phyloP scores from a whole-genome alignment of 495 filamentous ascomycete species.

The Trypethelium eluteriae region DNA sequence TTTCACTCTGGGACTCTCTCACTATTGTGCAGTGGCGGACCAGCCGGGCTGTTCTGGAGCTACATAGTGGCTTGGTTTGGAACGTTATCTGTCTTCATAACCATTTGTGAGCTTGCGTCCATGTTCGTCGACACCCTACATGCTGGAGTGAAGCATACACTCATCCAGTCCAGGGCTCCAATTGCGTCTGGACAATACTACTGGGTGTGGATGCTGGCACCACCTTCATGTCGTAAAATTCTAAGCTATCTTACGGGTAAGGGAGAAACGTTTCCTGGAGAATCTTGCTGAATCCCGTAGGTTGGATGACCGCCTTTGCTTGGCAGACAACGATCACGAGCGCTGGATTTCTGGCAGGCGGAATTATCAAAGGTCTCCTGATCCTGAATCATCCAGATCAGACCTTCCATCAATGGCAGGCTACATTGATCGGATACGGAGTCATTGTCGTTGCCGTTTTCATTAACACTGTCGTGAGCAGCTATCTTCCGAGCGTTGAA shows the following conservation, averaged over 20 bases:
- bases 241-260: conserved; percentile 21
- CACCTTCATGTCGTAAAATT: conserved; percentile 14
- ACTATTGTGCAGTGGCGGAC: conserved; percentile 15
- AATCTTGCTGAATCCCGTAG: conserved; percentile 13
- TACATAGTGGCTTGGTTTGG: conserved; percentile 15
- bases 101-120: conserved; percentile 20
- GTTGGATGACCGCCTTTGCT: conserved; percentile 36
- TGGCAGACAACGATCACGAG: conserved; percentile 36
- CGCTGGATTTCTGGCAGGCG: conserved; percentile 35
- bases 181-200: conserved; percentile 15
- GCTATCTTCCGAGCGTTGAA: conserved; percentile 22
- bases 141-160: conserved; percentile 7
- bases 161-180: conserved; percentile 11
- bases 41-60: conserved; percentile 21
- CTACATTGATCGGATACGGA: conserved; percentile 17
- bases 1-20: not conserved
- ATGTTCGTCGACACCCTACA: conserved; percentile 15
- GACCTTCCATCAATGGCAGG: conserved; percentile 20
- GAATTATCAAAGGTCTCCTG: conserved; percentile 29
- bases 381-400: conserved; percentile 17
- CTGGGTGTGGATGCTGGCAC: conserved; percentile 23
- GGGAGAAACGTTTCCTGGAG: not conserved
- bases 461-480: conserved; percentile 21
- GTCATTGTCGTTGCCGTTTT: conserved; percentile 15
- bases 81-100: conserved; percentile 16